Evolutionary conservation across 225 moss, liverwort and hornwort species (phyloP), one percentile per base, ranked within the genome.

Genomic region (Straminergon stramineum): DNA sequence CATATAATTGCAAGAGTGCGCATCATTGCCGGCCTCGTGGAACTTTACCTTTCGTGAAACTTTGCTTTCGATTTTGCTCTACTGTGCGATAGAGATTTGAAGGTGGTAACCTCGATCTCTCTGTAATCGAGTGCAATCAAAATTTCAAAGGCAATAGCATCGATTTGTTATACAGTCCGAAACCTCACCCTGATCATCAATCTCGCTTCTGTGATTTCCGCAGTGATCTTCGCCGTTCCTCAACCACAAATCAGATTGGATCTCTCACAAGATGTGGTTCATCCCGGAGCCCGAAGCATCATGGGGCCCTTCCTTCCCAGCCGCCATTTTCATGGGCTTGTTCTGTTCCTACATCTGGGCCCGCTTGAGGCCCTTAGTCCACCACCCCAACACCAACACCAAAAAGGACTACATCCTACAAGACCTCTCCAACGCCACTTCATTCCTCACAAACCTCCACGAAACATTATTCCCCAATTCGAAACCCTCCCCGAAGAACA

Each of bases 331-430:
- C 32, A 90, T 84, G 79, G 94, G 94, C 79, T 88, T 95, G 75
- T 84, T 91, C 30, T 86, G 87, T 51, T 87, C 94, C 12, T 95
- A 92, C 55, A 57, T 95, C 48, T 95, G 94, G 94, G 90, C 92
- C 58, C 87, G 93, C 60, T 74, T 92, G 69, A 93, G 90, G 92
- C 94, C 94, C n/a, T 86, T 90, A 74, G 90, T 95, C n/a, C 79
- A 92, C 61, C 79, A 88, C 24, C 24, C 88, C 58, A 66, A 86
- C 31, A 52, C 13, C 43, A 43, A 70, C 43, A 79, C 69, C 20
- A 87, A 55, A 9, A 92, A 48, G 37, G 92, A 93, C 48, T 91
- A 85, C 81, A 89, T 91, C 35, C 80, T 92, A 9, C 92, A 93
- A 70, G 94, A 95, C 65, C 58, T 95, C 12, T 85, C 82, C 14